Conservation (phyloP, 2,329 filamentous ascomycete species). For the Aspergillus quadrilineatus region DNA sequence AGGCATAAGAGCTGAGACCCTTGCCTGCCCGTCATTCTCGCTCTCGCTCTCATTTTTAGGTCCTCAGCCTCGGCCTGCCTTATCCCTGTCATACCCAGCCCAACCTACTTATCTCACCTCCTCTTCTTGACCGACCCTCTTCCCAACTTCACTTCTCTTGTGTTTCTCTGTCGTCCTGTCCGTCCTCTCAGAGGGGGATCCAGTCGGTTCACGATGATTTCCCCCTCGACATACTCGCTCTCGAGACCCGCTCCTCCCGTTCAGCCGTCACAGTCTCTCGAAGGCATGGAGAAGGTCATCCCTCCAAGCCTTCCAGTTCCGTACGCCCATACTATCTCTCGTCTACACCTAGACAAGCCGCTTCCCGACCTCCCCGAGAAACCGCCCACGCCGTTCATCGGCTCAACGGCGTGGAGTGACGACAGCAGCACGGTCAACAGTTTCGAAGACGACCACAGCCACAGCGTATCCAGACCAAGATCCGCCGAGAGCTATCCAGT, state of each 20-base stretch:
- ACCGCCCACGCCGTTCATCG: constrained; percentile 19
- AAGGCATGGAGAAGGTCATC: constrained; percentile 38
- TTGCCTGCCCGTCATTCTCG: no score
- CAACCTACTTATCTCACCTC: background rate
- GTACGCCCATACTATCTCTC: constrained; percentile 16
- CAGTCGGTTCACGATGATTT: constrained; percentile 20
- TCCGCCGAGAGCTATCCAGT: constrained; percentile 33
- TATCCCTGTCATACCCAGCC: background rate
- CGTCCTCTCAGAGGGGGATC: background rate
- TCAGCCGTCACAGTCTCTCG: constrained; percentile 35
- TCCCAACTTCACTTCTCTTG: background rate
- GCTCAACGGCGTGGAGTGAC: constrained; percentile 31
- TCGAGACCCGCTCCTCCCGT: constrained; percentile 33
- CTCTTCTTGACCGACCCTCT: background rate
- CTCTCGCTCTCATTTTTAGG: background rate
- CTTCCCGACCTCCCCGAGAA: constrained; percentile 33
- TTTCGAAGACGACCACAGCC: constrained; percentile 10
- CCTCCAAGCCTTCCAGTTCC: constrained; percentile 25
- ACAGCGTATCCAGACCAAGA: constrained; percentile 14
- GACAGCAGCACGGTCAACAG: constrained; percentile 31
- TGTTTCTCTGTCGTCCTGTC: no score
- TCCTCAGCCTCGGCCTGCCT: background rate
- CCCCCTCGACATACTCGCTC: constrained; percentile 21
- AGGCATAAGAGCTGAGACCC: background rate
- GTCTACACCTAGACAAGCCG: constrained; percentile 32